These are phyloP conservation scores for Pelargonium citronellum DNA, from an alignment of 441 rosid species.

Conservation along the genomic window DNA sequence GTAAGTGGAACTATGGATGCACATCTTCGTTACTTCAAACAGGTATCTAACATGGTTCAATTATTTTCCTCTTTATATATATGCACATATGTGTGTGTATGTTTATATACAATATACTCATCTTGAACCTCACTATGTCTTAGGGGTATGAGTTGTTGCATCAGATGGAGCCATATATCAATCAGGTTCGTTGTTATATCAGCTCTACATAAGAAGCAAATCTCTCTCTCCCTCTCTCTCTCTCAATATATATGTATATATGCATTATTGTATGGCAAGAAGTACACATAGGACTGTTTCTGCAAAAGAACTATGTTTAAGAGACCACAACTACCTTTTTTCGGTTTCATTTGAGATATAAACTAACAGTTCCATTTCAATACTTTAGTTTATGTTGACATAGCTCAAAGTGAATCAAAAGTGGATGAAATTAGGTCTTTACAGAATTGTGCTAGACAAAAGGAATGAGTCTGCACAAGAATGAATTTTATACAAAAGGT, in stretches of 20 bases:
- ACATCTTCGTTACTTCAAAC: conserved; percentile 86
- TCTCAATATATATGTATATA: background rate
- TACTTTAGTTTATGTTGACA: background rate
- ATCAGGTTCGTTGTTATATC: conserved; percentile 47
- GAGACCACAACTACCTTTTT: background rate
- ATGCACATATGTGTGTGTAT: background rate
- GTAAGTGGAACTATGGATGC: conserved; percentile 93
- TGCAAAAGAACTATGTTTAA: background rate
- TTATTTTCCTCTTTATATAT: background rate
- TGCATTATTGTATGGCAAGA: background rate
- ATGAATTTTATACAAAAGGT: background rate
- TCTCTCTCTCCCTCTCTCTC: background rate
- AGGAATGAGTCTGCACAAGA: background rate
- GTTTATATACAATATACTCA: background rate
- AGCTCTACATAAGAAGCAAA: conserved; percentile 3
- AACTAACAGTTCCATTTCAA: background rate
- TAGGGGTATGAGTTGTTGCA: conserved; percentile 89
- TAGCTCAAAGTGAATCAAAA: background rate
- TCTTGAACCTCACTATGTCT: conserved; percentile 1
- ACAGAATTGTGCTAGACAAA: background rate
- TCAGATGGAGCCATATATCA: conserved; percentile 85
- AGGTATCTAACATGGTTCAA: conserved; percentile 38
- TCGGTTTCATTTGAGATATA: too few relatives aligned
- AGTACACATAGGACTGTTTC: background rate
- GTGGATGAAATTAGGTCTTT: background rate